Conservation (phyloP, 1,284 basidiomycete species). For the Taiwanofungus camphoratus region DNA sequence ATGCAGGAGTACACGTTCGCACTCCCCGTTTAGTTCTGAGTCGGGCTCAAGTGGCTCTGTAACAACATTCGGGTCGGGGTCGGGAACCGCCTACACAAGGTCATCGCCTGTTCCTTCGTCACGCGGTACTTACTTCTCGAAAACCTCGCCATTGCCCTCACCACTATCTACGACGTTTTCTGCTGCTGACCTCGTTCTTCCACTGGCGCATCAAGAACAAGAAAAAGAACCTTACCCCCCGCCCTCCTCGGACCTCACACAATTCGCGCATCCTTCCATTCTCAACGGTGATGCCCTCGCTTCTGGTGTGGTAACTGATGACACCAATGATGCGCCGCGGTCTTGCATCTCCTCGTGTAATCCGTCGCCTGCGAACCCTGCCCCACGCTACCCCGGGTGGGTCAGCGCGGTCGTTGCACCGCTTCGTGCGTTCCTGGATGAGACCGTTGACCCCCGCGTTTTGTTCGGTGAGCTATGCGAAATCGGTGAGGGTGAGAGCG, state of each 20-base stretch:
- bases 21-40: conserved; percentile 23
- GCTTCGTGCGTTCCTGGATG: conserved; percentile 58
- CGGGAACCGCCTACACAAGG: conserved; percentile 10
- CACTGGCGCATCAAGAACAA: conserved; percentile 1
- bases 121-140: too few relatives aligned
- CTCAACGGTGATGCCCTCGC: conserved; percentile 21
- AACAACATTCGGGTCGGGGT: conserved; percentile 8
- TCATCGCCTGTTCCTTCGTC: too few relatives aligned
- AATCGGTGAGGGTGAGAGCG: conserved; percentile 76
- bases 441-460: conserved; percentile 50
- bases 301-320: conserved; percentile 10
- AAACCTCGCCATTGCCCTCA: conserved; percentile 24
- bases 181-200: conserved; percentile 9
- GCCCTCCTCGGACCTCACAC: background rate
- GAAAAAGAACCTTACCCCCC: conserved; percentile 10
- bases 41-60: conserved; percentile 24
- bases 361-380: conserved; percentile 22
- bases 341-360: too few relatives aligned
- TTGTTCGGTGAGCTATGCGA: conserved; percentile 62
- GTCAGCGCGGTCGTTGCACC: conserved; percentile 54
- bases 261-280: conserved; percentile 20
- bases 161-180: conserved; percentile 21
- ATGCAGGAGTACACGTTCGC: conserved; percentile 17
- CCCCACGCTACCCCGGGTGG: conserved; percentile 26
- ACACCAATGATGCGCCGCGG: too few relatives aligned